Conservation (phyloP, 768 basidiomycete genomes). For the Chalciporus sphaerocephalus region DNA sequence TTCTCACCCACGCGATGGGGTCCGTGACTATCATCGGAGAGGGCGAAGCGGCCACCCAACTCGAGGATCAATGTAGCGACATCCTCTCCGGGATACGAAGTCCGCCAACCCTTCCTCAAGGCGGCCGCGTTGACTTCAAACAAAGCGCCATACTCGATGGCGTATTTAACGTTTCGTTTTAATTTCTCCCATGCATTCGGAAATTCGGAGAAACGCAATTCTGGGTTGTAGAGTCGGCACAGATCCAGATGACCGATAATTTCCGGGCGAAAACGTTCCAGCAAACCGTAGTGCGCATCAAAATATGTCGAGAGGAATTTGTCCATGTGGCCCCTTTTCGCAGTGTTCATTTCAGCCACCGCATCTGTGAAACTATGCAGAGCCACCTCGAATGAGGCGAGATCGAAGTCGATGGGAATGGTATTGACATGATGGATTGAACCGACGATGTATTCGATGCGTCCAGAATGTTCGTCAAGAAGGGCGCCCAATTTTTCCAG, state of each 20-base stretch:
- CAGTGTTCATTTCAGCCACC: slow-evolving; percentile 20
- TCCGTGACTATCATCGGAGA: slow-evolving; percentile 97
- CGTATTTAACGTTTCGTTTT: slow-evolving; percentile 69
- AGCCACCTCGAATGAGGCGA: slow-evolving; percentile 59
- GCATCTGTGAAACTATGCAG: slow-evolving; percentile 41
- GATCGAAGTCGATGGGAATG: slow-evolving; percentile 91
- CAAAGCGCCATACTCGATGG: slow-evolving; percentile 77
- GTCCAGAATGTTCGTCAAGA: slow-evolving; percentile 42
- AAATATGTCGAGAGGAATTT: slow-evolving; percentile 68
- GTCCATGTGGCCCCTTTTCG: slow-evolving; percentile 33
- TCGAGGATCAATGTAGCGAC: slow-evolving; percentile 66
- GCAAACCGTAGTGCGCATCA: slow-evolving; percentile 74
- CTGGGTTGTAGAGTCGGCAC: slow-evolving; percentile 78
- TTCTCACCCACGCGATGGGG: slow-evolving; percentile 85
- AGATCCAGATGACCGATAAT: slow-evolving; percentile 93
- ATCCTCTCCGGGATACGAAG: slow-evolving; percentile 79
- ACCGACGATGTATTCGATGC: slow-evolving; percentile 87
- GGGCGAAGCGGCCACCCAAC: slow-evolving; percentile 66
- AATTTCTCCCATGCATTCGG: slow-evolving; percentile 60
- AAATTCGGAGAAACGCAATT: slow-evolving; percentile 50
- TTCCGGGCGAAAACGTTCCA: slow-evolving; percentile 74
- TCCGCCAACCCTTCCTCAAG: slow-evolving; percentile 84
- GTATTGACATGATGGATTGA: slow-evolving; percentile 87
- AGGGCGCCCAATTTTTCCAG: slow-evolving; percentile 53
- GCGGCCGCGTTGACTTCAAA: slow-evolving; percentile 95